Evolutionary conservation across 1,139 yeast genomes (phyloP).

Genomic region (Suhomyces yuchorum): DNA sequence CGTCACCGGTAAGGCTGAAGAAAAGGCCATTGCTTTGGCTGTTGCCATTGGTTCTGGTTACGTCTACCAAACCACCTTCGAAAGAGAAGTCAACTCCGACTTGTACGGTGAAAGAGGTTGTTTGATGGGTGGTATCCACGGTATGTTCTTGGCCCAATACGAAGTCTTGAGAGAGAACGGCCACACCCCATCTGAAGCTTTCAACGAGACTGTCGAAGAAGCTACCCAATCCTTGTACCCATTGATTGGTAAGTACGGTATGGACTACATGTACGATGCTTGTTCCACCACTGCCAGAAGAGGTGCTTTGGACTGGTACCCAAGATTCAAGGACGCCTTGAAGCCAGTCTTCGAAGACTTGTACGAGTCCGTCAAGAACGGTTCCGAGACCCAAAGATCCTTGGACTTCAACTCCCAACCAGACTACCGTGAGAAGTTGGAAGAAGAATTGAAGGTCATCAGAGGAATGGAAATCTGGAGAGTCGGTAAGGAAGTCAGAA

Average conservation of each 20-base stretch:
- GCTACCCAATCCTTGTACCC: slow-evolving; percentile 99
- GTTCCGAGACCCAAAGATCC: slow-evolving; percentile 97
- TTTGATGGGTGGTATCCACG: slow-evolving; percentile 99
- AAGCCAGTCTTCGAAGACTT: slow-evolving; percentile 97
- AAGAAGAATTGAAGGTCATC: slow-evolving; percentile 87
- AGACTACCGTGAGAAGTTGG: slow-evolving; percentile 96
- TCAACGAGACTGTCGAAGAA: slow-evolving; percentile 99
- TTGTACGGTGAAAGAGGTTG: slow-evolving; percentile 99
- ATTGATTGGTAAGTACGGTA: slow-evolving; percentile 97
- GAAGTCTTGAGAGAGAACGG: slow-evolving; percentile 99
- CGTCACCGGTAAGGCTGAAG: slow-evolving; percentile 98
- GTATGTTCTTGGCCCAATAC: slow-evolving; percentile 99
- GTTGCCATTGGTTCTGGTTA: slow-evolving; percentile 99
- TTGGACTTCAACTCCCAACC: slow-evolving; percentile 97
- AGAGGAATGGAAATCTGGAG: slow-evolving; percentile 99
- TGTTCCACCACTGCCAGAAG: slow-evolving; percentile 99
- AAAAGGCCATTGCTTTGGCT: slow-evolving; percentile 97
- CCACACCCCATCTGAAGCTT: slow-evolving; percentile 99
- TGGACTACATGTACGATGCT: slow-evolving; percentile 99
- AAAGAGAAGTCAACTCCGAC: slow-evolving; percentile 98
- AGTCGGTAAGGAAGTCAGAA: slow-evolving; percentile 99
- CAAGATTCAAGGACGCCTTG: slow-evolving; percentile 96
- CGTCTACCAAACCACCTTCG: slow-evolving; percentile 99
- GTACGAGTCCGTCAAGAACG: slow-evolving; percentile 93
- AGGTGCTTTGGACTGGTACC: slow-evolving; percentile 99